phyloP scores from a whole-genome alignment of 169 alveolate genomes.

The Cryptosporidium sp. region DNA sequence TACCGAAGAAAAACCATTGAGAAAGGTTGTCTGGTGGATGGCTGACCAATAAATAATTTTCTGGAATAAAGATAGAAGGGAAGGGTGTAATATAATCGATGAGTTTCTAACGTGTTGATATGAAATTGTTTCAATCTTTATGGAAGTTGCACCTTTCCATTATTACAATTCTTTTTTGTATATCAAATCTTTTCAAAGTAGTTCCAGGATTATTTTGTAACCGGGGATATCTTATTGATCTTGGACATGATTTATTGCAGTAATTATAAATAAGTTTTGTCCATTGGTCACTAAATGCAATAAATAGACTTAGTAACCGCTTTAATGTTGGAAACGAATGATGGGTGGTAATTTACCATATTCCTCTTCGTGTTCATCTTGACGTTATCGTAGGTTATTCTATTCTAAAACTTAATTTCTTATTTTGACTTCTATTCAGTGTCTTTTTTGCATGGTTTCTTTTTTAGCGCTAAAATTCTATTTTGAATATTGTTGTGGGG shows the following conservation, averaged over 20 bases:
- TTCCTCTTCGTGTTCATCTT: conserved; percentile 19
- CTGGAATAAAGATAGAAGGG: neutral
- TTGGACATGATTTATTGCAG: conserved; percentile 3
- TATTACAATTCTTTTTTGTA: neutral
- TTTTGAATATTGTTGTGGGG: neutral
- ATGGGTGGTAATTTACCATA: conserved; percentile 26
- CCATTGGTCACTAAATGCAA: neutral
- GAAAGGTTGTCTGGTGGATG: conserved; percentile 42
- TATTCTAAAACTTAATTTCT: neutral
- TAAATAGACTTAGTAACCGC: neutral
- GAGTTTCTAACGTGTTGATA: neutral
- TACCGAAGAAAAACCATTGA: neutral
- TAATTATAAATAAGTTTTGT: conserved; percentile 8
- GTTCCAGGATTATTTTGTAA: neutral
- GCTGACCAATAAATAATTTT: conserved; percentile 1
- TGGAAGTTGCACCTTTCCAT: neutral
- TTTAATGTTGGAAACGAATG: conserved; percentile 17
- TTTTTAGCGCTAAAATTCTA: neutral
- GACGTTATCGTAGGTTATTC: neutral
- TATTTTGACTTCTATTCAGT: neutral
- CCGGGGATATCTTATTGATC: neutral
- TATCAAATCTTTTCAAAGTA: neutral
- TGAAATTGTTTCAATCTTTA: neutral
- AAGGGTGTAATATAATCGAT: neutral
- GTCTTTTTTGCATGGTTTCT: neutral